A percentile compares a stretch with the other conserved stretches of the same genome.
These are phyloP conservation scores for Acrocalymma vagum DNA, from an alignment of 2,329 filamentous ascomycete species.

Conservation along the genomic window DNA sequence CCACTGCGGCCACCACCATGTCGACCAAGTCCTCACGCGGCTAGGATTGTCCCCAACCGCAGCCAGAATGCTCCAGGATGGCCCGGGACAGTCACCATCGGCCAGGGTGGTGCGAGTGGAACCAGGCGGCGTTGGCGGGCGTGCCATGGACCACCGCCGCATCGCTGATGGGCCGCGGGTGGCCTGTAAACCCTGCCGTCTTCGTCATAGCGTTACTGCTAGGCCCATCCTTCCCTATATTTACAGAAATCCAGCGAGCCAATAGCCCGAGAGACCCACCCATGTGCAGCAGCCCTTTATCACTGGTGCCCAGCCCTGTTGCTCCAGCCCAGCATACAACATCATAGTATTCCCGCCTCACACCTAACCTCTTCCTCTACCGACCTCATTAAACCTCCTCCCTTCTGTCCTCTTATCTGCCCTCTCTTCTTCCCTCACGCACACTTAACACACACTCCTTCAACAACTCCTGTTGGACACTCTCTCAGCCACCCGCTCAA, in stretches of 20 bases:
- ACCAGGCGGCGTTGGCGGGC: slow-evolving; percentile 30
- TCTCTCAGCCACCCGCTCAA: slow-evolving; percentile 12
- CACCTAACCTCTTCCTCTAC: slow-evolving; percentile 23
- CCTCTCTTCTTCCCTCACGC: too few species aligned
- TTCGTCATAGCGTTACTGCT: slow-evolving; percentile 47
- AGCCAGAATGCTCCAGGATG: slow-evolving; percentile 22
- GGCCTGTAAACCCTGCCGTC: slow-evolving; percentile 42
- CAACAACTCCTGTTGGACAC: slow-evolving; percentile 10
- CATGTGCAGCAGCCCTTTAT: slow-evolving; percentile 34
- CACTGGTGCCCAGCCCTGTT: slow-evolving; percentile 45
- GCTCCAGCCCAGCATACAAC: slow-evolving; percentile 38
- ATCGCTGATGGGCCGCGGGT: slow-evolving; percentile 36
- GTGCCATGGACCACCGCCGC: slow-evolving; percentile 33
- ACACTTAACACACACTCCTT: too few species aligned
- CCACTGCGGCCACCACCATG: too few species aligned
- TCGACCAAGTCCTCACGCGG: too few species aligned
- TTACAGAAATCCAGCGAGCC: slow-evolving; percentile 40
- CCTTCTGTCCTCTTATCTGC: slow-evolving; percentile 14
- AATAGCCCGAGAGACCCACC: slow-evolving; percentile 32
- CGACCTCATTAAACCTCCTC: slow-evolving; percentile 19
- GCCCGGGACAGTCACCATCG: slow-evolving; percentile 11
- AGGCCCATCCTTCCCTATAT: slow-evolving; percentile 48
- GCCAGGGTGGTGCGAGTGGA: slow-evolving; percentile 30
- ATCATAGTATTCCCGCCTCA: slow-evolving; percentile 50
- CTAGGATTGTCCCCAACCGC: too few species aligned